Percentiles rank a stretch among this genome's conserved stretches.
Evolutionary conservation across 306 rosid genomes (phyloP).

Genomic region (Ammopiptanthus mongolicus): DNA sequence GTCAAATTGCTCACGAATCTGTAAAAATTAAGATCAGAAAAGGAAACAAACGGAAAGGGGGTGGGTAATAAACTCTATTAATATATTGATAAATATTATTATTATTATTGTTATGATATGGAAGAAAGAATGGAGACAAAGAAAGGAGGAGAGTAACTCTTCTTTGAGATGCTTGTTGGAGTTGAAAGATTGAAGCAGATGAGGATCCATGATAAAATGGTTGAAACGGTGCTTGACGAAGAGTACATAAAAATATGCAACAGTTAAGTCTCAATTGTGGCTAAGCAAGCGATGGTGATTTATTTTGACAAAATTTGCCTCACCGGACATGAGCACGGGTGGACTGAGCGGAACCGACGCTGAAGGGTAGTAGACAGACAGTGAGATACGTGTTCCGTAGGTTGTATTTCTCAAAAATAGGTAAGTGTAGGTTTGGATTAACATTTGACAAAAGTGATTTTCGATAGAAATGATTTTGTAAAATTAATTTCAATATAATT

Average conservation of each 20-base stretch:
- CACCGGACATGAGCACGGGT: background rate
- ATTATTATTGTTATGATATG: background rate
- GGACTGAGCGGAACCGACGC: background rate
- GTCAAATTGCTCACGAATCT: constrained; percentile 38
- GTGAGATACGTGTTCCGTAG: too few species aligned
- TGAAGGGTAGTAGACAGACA: too few species aligned
- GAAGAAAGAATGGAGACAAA: constrained; percentile 1
- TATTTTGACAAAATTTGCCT: background rate
- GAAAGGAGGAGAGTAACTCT: constrained; percentile 36
- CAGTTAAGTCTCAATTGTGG: too few species aligned
- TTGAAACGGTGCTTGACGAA: too few species aligned
- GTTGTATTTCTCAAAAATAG: too few species aligned
- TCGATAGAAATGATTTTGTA: too few species aligned
- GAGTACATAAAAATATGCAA: too few species aligned
- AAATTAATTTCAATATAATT: too few species aligned
- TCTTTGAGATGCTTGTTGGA: constrained; percentile 78
- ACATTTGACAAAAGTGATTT: too few species aligned
- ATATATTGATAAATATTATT: background rate
- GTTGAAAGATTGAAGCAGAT: constrained; percentile 38
- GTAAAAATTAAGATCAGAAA: background rate
- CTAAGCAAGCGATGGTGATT: background rate
- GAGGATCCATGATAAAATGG: constrained; percentile 43
- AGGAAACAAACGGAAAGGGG: background rate
- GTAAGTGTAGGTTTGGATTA: too few species aligned
- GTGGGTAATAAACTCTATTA: too few species aligned